Evolutionary conservation across 345 rosid species (phyloP).

Genomic region (Boechera retrofracta): DNA sequence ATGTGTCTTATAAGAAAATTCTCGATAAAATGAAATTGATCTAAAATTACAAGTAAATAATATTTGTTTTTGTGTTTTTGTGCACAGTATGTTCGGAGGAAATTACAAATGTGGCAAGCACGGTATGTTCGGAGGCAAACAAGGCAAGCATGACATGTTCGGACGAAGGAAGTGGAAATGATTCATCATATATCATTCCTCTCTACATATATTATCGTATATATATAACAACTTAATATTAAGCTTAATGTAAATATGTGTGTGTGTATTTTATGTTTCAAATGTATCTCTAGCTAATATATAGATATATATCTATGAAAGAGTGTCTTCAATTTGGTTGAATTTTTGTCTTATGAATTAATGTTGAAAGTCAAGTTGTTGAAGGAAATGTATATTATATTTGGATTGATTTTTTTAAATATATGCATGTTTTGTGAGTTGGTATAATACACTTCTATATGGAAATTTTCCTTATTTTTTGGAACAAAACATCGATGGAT

Average conservation of each 20-base stretch:
- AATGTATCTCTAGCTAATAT: not conserved
- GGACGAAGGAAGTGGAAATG: conserved; percentile 47
- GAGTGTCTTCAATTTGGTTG: too few relatives aligned
- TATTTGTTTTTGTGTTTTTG: too few relatives aligned
- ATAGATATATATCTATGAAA: too few relatives aligned
- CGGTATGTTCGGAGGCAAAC: conserved; percentile 48
- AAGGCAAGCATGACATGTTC: conserved; percentile 45
- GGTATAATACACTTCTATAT: too few relatives aligned
- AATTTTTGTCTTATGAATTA: not conserved
- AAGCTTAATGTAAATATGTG: not conserved
- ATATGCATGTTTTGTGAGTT: too few relatives aligned
- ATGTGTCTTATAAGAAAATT: too few relatives aligned
- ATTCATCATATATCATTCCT: not conserved
- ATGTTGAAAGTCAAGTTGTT: conserved; percentile 2
- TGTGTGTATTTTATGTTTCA: not conserved
- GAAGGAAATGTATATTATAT: not conserved
- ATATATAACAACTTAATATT: not conserved
- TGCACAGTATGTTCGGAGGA: conserved; percentile 42
- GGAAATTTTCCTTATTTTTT: too few relatives aligned
- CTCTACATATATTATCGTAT: not conserved
- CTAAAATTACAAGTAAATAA: too few relatives aligned
- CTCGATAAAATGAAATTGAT: too few relatives aligned
- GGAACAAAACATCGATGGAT: too few relatives aligned
- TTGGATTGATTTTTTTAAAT: not conserved
- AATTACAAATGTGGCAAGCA: conserved; percentile 45